phyloP scores from a whole-genome alignment of 352 stramenopile species.

The Ophiocytium majus region DNA sequence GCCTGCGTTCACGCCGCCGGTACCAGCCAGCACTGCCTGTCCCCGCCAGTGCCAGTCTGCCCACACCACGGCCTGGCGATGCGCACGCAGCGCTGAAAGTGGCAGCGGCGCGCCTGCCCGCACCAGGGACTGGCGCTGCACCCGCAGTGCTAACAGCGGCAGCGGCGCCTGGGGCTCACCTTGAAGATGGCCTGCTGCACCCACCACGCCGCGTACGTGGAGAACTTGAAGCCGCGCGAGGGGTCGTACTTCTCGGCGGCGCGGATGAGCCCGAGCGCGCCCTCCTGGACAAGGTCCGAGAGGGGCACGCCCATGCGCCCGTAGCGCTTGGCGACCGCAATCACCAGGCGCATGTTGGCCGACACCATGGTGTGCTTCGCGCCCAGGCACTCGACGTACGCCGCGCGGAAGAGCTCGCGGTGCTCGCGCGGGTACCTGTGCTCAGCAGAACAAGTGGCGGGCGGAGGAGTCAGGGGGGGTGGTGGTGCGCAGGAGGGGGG shows the following conservation, averaged over 20 bases:
- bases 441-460: too few relatives aligned
- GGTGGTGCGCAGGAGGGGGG: too few relatives aligned
- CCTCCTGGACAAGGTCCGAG: conserved; percentile 73
- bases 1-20: too few relatives aligned
- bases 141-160: too few relatives aligned
- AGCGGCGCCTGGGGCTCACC: conserved; percentile 10
- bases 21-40: too few relatives aligned
- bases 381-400: background rate
- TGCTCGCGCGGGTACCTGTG: background rate
- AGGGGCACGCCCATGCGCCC: conserved; percentile 66
- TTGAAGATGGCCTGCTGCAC: conserved; percentile 72
- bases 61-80: too few relatives aligned
- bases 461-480: too few relatives aligned
- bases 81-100: too few relatives aligned
- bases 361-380: conserved; percentile 67
- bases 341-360: conserved; percentile 73
- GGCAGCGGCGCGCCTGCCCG: too few relatives aligned
- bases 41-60: too few relatives aligned
- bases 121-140: too few relatives aligned
- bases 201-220: conserved; percentile 79
- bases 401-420: background rate
- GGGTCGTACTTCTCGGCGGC: conserved; percentile 78
- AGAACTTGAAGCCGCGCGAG: conserved; percentile 72
- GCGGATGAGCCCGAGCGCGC: conserved; percentile 68
- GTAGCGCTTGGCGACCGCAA: conserved; percentile 71